Conservation (phyloP, 2,329 filamentous ascomycete genomes). For the Talaromyces atroroseus region DNA sequence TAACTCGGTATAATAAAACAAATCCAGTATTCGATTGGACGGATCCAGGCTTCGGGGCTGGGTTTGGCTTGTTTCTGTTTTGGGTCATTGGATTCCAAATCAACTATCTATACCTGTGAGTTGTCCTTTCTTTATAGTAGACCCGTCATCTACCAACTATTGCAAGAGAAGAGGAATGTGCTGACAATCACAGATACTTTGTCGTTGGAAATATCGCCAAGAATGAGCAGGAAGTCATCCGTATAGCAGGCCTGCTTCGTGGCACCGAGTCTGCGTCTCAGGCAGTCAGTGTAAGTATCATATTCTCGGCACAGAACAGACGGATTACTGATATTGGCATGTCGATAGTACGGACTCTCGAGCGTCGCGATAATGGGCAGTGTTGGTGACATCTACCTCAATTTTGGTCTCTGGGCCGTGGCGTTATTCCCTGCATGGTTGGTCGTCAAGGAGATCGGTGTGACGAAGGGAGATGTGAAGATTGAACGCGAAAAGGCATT, state of each 20-base stretch:
- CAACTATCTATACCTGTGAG: constrained; percentile 66
- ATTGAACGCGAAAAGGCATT: constrained; percentile 20
- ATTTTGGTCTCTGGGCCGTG: constrained; percentile 63
- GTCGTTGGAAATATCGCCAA: constrained; percentile 61
- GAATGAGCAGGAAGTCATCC: constrained; percentile 59
- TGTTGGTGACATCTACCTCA: constrained; percentile 63
- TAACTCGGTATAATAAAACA: constrained; percentile 54
- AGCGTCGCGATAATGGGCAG: constrained; percentile 58
- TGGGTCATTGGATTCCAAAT: constrained; percentile 64
- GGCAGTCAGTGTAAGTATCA: constrained; percentile 53
- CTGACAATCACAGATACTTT: constrained; percentile 52
- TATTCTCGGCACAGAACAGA: neutral
- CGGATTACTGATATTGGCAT: neutral
- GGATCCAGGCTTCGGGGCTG: constrained; percentile 57
- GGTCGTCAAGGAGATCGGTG: constrained; percentile 55
- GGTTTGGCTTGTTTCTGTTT: constrained; percentile 63
- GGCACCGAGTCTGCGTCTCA: constrained; percentile 70
- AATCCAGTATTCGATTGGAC: constrained; percentile 63
- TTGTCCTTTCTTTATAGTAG: constrained; percentile 1
- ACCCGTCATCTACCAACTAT: neutral
- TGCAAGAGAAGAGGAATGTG: neutral
- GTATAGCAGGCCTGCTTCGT: constrained; percentile 62
- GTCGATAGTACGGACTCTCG: constrained; percentile 55
- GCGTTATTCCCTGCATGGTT: constrained; percentile 62
- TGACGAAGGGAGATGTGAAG: constrained; percentile 26